Evolutionary conservation across 139 green algal species (phyloP).

Genomic region (Desmodesmus armatus): DNA sequence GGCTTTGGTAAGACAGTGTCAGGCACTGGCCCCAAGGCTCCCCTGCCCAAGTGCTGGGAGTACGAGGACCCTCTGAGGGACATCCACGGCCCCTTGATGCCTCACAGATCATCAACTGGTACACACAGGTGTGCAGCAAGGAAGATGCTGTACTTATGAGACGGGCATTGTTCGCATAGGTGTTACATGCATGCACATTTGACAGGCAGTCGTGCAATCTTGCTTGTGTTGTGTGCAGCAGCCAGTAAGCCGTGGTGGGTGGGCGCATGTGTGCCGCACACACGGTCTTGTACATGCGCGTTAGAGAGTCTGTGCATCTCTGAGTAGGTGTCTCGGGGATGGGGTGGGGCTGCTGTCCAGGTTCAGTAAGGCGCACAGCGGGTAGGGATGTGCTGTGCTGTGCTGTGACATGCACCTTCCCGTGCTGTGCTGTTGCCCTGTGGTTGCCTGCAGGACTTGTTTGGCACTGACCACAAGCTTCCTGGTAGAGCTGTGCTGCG

Average conservation of each 20-base stretch:
- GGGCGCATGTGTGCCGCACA: neutral
- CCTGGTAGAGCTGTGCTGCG: neutral
- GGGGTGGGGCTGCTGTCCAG: neutral
- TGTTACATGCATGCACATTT: neutral
- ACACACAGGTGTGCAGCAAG: neutral
- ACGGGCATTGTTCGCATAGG: neutral
- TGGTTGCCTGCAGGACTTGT: neutral
- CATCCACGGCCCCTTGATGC: constrained; percentile 38
- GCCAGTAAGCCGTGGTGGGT: neutral
- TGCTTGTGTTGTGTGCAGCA: neutral
- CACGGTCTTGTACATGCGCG: neutral
- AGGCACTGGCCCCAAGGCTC: neutral
- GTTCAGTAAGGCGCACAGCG: no score
- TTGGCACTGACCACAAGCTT: neutral
- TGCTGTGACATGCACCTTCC: neutral
- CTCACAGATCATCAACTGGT: constrained; percentile 44
- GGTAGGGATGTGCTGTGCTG: no score
- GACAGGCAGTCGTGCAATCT: neutral
- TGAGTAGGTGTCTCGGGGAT: neutral
- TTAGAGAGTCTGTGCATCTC: neutral
- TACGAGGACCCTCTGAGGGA: constrained; percentile 45
- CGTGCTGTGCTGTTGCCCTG: neutral
- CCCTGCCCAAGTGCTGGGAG: constrained; percentile 43
- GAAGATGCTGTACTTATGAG: neutral
- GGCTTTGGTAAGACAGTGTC: no score